phyloP scores from a whole-genome alignment of 1,139 yeast species.

The Geotrichum australiense region DNA sequence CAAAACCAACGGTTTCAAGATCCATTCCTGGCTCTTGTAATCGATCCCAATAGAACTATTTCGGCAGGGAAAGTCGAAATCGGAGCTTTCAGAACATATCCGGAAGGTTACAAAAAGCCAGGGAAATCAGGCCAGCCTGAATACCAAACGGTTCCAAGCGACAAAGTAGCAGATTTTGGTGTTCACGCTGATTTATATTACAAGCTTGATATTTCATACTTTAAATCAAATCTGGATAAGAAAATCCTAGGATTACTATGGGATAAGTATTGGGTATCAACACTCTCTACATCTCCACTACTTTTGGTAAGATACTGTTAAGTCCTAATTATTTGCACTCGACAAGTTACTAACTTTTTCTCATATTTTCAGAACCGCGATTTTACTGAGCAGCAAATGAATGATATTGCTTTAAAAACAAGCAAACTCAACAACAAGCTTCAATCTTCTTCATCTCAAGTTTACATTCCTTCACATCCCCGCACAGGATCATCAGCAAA shows the following conservation, averaged over 20 bases:
- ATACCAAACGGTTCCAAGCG: constrained; percentile 38
- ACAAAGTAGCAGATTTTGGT: constrained; percentile 57
- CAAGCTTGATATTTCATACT: constrained; percentile 57
- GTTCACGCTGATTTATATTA: constrained; percentile 67
- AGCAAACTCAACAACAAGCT: constrained; percentile 14
- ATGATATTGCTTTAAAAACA: constrained; percentile 25
- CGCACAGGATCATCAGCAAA: constrained; percentile 2
- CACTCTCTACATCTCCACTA: constrained; percentile 32
- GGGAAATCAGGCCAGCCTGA: constrained; percentile 8
- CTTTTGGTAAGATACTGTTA: constrained; percentile 14
- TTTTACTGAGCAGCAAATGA: constrained; percentile 35
- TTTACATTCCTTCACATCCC: constrained; percentile 8
- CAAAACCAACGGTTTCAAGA: constrained; percentile 85
- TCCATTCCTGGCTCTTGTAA: constrained; percentile 82
- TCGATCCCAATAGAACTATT: constrained; percentile 71
- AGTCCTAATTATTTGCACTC: constrained; percentile 13
- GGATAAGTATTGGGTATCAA: constrained; percentile 47
- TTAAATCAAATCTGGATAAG: constrained; percentile 50
- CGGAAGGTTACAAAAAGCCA: constrained; percentile 38
- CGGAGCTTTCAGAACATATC: constrained; percentile 85
- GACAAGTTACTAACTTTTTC: constrained; percentile 1
- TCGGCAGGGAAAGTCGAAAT: constrained; percentile 67
- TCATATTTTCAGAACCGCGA: constrained; percentile 25
- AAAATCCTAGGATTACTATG: constrained; percentile 42
- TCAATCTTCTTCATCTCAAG: constrained; percentile 7